Evolutionary conservation across 2,329 filamentous ascomycete genomes (phyloP), one percentile per base, ranked within the genome.

Genomic region (Eutypella sp.): DNA sequence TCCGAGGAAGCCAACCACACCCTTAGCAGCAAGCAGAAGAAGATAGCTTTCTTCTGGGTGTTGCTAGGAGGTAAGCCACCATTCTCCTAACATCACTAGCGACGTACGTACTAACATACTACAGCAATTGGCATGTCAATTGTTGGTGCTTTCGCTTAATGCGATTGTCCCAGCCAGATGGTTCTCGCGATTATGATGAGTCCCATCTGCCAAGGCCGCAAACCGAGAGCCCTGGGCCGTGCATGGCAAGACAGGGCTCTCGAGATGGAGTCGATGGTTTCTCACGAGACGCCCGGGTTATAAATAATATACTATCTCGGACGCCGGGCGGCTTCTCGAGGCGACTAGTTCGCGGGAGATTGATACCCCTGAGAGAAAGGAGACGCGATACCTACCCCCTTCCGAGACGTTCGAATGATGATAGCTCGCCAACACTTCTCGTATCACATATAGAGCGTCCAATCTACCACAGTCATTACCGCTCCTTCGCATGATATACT

Each of bases 21-120:
- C 2, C 63, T 83, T 69, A 74, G 64, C 3, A 73, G 68, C 56
- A 76, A 70, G 51, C 70, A 75, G 44, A 79, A 78, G 66, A 76
- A 72, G 24, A 53, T 59, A 2, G 80, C 79, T 0, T 80, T 83
- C 57, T 49, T 54, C 44, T 78, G 60, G 54, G 70, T 79, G 13
- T 64, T 78, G 27, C 56, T 71, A 3, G 76, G 76, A 67, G 75
- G 76, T 78, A 60, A 61, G 64, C 54, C 15, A 20, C 47, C 18
- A 10, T n/a, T 34, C 10, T 37, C 15, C 22, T 7, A 11, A 19
- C 22, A 20, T 9, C 10, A 5, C 3, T 25, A 10, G 20, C 1
- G n/a, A 10, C 19, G 40, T 45, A 23, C 55, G 40, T 45, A 23
- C 55, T 53, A 41, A 52, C 27, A 29, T 34, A 41, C 34, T 47